These are phyloP conservation scores for Achaetomium macrosporum DNA, from an alignment of 2,329 filamentous ascomycete genomes.

Conservation along the genomic window DNA sequence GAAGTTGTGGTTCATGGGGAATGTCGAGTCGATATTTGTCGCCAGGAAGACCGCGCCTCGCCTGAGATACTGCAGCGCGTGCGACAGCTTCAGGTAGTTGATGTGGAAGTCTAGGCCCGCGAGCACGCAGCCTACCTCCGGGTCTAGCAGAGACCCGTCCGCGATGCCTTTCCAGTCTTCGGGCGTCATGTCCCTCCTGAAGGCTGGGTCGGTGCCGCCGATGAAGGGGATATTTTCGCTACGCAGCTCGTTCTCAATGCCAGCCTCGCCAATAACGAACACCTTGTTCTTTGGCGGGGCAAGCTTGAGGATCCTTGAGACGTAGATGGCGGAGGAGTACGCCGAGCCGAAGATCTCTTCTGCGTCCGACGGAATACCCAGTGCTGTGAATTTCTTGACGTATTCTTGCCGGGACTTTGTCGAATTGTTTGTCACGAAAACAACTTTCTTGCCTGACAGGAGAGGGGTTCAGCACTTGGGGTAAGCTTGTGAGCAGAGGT, in stretches of 20 bases:
- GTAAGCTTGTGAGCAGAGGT: background rate
- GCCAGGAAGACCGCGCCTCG: conserved; percentile 81
- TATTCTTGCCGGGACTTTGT: conserved; percentile 94
- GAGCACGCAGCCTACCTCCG: conserved; percentile 83
- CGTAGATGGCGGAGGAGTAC: conserved; percentile 94
- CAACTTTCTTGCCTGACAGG: conserved; percentile 70
- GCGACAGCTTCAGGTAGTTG: conserved; percentile 87
- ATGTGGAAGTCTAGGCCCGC: conserved; percentile 89
- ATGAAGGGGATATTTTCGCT: conserved; percentile 74
- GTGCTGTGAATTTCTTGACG: conserved; percentile 76
- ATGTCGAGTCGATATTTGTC: conserved; percentile 86
- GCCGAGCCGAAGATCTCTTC: conserved; percentile 96
- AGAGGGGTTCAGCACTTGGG: conserved; percentile 6
- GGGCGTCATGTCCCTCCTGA: conserved; percentile 70
- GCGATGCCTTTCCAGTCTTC: conserved; percentile 78
- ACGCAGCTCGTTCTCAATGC: conserved; percentile 82
- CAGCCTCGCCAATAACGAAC: conserved; percentile 84
- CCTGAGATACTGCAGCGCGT: conserved; percentile 79
- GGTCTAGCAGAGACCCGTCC: conserved; percentile 69
- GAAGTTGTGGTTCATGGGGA: conserved; percentile 73
- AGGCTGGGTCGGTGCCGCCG: conserved; percentile 76
- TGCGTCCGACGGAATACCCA: conserved; percentile 72
- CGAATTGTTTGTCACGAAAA: conserved; percentile 99
- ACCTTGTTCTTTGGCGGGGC: conserved; percentile 81
- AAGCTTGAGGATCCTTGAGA: conserved; percentile 81